Conservation (phyloP, 2,329 filamentous ascomycete species). For the Geoglossum cookeanum region DNA sequence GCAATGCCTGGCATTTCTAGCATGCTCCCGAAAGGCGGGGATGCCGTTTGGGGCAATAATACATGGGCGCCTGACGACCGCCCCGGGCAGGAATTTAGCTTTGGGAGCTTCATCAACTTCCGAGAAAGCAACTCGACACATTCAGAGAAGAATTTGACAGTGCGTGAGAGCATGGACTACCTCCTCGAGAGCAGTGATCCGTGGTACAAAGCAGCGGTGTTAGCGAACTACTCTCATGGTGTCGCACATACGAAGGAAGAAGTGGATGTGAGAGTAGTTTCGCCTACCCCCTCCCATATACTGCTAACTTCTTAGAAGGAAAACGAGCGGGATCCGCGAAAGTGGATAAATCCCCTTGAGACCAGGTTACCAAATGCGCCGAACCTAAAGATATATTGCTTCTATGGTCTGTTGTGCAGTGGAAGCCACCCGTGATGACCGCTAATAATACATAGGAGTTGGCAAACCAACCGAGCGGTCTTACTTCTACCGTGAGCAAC, state of each 20-base stretch:
- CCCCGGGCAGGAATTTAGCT: slow-evolving; percentile 52
- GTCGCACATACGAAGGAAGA: slow-evolving; percentile 62
- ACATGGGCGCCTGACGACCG: slow-evolving; percentile 77
- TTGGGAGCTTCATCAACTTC: slow-evolving; percentile 74
- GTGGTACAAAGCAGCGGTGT: slow-evolving; percentile 66
- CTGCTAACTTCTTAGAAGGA: background rate
- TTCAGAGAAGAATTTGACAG: slow-evolving; percentile 55
- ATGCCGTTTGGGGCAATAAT: slow-evolving; percentile 83
- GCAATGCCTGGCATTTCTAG: slow-evolving; percentile 93
- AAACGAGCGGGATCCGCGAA: slow-evolving; percentile 56
- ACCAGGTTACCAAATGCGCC: slow-evolving; percentile 72
- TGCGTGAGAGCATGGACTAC: slow-evolving; percentile 58
- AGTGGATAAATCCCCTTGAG: slow-evolving; percentile 93
- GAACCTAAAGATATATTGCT: slow-evolving; percentile 86
- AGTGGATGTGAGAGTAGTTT: slow-evolving; percentile 44
- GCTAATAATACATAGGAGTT: slow-evolving; percentile 28
- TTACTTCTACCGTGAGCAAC: slow-evolving; percentile 73
- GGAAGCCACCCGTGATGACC: background rate
- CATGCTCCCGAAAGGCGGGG: slow-evolving; percentile 88
- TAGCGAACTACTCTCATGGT: slow-evolving; percentile 67
- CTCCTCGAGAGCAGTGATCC: slow-evolving; percentile 59
- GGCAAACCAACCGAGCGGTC: slow-evolving; percentile 84
- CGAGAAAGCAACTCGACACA: slow-evolving; percentile 43
- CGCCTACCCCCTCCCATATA: slow-evolving; percentile 15
- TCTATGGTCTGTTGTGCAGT: slow-evolving; percentile 42